Evolutionary conservation across 805 yeast genomes (phyloP).

Genomic region (Lipomyces japonicus): DNA sequence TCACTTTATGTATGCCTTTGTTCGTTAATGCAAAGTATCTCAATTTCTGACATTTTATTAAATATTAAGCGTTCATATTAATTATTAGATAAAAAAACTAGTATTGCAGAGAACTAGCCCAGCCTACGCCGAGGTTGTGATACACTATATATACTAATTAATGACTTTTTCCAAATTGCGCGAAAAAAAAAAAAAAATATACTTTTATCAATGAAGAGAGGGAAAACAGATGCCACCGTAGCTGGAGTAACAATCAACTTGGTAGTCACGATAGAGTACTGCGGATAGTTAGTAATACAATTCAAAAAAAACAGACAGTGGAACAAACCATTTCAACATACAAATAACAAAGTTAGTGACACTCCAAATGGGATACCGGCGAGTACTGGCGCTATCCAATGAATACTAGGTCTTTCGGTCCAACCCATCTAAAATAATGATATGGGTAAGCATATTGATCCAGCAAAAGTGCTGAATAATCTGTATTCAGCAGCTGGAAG

Average conservation of each 20-base stretch:
- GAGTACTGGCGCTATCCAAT: conserved; percentile 71
- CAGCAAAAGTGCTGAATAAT: conserved; percentile 45
- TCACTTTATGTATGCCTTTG: too few relatives aligned
- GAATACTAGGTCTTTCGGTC: conserved; percentile 58
- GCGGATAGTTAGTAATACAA: conserved; percentile 45
- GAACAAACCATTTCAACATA: conserved; percentile 41
- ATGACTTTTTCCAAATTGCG: not conserved
- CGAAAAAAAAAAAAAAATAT: conserved; percentile 42
- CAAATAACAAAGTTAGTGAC: not conserved
- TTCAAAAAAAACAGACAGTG: conserved; percentile 43
- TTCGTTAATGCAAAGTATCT: too few relatives aligned
- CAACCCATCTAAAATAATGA: conserved; percentile 78
- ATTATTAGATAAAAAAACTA: too few relatives aligned
- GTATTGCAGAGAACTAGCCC: conserved; percentile 74
- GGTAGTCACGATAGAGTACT: conserved; percentile 67
- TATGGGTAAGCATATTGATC: conserved; percentile 61
- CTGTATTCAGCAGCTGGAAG: conserved; percentile 50
- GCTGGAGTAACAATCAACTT: conserved; percentile 69
- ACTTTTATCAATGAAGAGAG: conserved; percentile 71
- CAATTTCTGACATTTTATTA: too few relatives aligned
- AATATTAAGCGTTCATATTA: too few relatives aligned
- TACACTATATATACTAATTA: conserved; percentile 44
- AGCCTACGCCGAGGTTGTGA: conserved; percentile 59
- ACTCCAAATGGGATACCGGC: conserved; percentile 71
- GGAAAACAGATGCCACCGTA: conserved; percentile 70